Evolutionary conservation across 139 green algal species (phyloP).

Genomic region (Zygnema circumcarinatum): DNA sequence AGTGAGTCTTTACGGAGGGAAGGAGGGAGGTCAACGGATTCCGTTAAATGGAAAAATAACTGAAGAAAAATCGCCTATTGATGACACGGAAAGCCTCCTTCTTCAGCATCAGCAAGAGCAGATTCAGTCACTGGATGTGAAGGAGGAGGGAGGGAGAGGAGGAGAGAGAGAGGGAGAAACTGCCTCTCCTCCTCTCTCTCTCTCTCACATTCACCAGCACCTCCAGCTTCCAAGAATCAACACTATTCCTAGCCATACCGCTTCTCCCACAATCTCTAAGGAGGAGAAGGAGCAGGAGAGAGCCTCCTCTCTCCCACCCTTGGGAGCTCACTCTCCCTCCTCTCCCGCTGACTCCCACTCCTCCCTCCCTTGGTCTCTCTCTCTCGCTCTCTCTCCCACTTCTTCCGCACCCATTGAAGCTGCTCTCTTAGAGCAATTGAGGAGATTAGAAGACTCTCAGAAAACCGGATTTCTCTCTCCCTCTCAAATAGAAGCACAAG

Average conservation of each 20-base stretch:
- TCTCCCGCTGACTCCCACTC: not conserved
- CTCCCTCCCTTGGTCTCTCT: not conserved
- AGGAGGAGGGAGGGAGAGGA: too few species aligned
- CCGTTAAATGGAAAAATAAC: too few species aligned
- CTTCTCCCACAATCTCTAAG: too few species aligned
- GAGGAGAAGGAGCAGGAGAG: too few species aligned
- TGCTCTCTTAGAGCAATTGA: not conserved
- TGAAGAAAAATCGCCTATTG: too few species aligned
- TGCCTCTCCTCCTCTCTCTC: not conserved
- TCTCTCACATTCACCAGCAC: not conserved
- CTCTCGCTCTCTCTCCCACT: not conserved
- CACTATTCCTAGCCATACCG: too few species aligned
- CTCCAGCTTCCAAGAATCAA: not conserved
- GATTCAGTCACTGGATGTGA: too few species aligned
- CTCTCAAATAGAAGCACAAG: not conserved
- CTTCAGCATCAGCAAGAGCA: too few species aligned
- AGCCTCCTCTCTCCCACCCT: not conserved
- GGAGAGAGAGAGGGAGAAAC: too few species aligned
- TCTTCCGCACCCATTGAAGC: not conserved
- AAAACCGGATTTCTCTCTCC: not conserved
- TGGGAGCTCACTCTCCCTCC: not conserved
- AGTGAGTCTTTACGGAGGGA: too few species aligned
- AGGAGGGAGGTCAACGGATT: too few species aligned
- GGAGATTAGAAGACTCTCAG: not conserved
- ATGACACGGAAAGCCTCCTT: too few species aligned